Base-by-base conservation (phyloP, 2,329 filamentous ascomycete species). In the Alternaria tenuissima region DNA sequence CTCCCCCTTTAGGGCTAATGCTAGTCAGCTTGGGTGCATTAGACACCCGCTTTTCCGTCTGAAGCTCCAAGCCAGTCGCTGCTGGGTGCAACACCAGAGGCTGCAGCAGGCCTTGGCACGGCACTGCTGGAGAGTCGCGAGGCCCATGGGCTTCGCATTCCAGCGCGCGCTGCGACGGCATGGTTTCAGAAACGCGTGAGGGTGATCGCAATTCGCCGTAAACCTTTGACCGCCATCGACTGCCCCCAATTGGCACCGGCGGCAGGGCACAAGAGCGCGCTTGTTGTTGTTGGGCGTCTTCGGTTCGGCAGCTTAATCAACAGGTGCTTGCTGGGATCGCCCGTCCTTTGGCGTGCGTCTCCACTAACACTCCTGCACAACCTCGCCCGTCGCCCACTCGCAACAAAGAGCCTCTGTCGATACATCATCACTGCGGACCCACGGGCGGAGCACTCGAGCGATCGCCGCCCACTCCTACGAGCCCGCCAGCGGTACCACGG, bases 341-440 rank as follows among this genome's bases (percentile, higher is more conserved):
- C 59, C 32, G 51, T 53, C 20, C 47, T 39, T 47, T 59, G 55
- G 49, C 62, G 59, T 55, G 61, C 52, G 60, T 48, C 62, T 65
- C 65, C 63, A 64, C 66, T 61, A 28, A 44, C 61, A 56, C 59
- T 67, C 58, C 57, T 70, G 68, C 69, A 66, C 67, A 57, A 56
- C 52, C 47, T 47, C 58, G 39, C 52, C 42, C 41, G 39, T 30
- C 41, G 39, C 30, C 57, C 44, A 55, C 46, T 59, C 52, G 38
- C 46, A 49, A 43, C 39, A 38, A 44, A 18, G 39, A 41, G 30
- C 28, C 32, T 54, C 51, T 47, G 34, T 48, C 59, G 58, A 61
- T 68, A 65, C 65, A 66, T 67, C 69, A 70, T 65, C 65, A 62
- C 56, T 61, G 56, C 47, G 41, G 54, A 57, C 57, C 63, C 65